Evolutionary conservation across 2,329 filamentous ascomycete species (phyloP).

Genomic region (Aspergillus fumigatus): DNA sequence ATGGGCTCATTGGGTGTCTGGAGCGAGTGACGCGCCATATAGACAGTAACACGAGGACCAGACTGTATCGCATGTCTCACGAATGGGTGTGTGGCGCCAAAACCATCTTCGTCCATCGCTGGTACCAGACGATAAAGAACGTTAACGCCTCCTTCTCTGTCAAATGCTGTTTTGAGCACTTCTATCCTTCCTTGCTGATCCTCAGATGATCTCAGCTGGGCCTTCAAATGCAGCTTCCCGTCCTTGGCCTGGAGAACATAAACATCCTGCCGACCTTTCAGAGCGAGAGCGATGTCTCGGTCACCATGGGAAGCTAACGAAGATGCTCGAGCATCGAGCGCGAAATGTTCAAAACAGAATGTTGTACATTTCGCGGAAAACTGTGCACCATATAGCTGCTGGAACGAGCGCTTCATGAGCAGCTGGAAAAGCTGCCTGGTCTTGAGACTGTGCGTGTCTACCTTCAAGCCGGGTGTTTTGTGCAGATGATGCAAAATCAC

Average conservation of each 20-base stretch:
- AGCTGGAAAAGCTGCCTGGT: slow-evolving; percentile 29
- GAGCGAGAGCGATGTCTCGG: slow-evolving; percentile 23
- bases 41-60: slow-evolving; percentile 16
- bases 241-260: slow-evolving; percentile 22
- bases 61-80: slow-evolving; percentile 28
- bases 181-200: slow-evolving; percentile 24
- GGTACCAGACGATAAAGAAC: slow-evolving; percentile 32
- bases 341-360: slow-evolving; percentile 21
- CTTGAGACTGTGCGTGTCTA: slow-evolving; percentile 12
- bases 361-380: slow-evolving; percentile 27
- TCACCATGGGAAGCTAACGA: slow-evolving; percentile 18
- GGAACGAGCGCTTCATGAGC: slow-evolving; percentile 26
- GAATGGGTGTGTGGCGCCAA: slow-evolving; percentile 27
- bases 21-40: slow-evolving; percentile 27
- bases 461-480: slow-evolving; percentile 29
- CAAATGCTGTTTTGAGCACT: slow-evolving; percentile 29
- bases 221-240: slow-evolving; percentile 12
- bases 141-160: slow-evolving; percentile 19
- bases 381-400: slow-evolving; percentile 34
- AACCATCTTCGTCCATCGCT: slow-evolving; percentile 14
- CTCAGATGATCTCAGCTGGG: slow-evolving; percentile 19
- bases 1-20: slow-evolving; percentile 8
- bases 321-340: slow-evolving; percentile 33
- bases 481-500: slow-evolving; percentile 34
- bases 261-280: slow-evolving; percentile 26